Evolutionary conservation across 768 basidiomycete species (phyloP), one percentile per base, ranked within the genome.

Genomic region (Lyophyllum shimeji): DNA sequence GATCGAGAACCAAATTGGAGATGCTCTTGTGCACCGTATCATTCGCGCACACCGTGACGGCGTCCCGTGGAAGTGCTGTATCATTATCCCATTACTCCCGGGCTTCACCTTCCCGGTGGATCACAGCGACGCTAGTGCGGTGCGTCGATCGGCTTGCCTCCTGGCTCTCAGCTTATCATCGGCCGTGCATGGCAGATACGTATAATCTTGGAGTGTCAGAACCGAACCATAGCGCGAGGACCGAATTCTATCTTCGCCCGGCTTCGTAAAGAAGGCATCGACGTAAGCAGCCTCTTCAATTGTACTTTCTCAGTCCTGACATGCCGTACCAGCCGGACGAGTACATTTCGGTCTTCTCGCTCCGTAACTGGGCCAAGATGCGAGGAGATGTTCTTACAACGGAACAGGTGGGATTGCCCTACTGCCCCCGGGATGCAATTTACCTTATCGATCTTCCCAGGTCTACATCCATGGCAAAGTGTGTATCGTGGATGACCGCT

Each of bases 181-280:
- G n/a, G 17, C 6, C 43, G 1, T 34, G 13, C 25, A 31, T 2
- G 17, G 25, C 60, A 94, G 92, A 84, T 96, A 62, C 92, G 96
- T 31, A 88, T 98, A 53, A 98, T 98, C 67, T 67, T 98, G 34
- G 94, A 99, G 66, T 96, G 94, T 65, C 97, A 99, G 71, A 95
- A 93, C 65, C 82, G 89, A 55, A 89, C 93, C 0, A 88, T 98
- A 45, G 82, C 82, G 52, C 82, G 96, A 45, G 97, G 97, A 1
- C 91, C 93, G 3, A 79, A 91, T 69, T 97, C 95, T 2, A 96
- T 99, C 61, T 98, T 93, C 68, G 83, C 82, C 6, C 79, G 94
- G 45, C 76, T 99, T 48, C 78, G 87, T 29, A 89, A 89, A 62
- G 91, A 93, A 69, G 89, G 86, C 24, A 96, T 99, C 49, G 85